Evolutionary conservation across 225 moss, liverwort and hornwort species (phyloP), one percentile per base, ranked within the genome.

Genomic region (Pleurozium schreberi): DNA sequence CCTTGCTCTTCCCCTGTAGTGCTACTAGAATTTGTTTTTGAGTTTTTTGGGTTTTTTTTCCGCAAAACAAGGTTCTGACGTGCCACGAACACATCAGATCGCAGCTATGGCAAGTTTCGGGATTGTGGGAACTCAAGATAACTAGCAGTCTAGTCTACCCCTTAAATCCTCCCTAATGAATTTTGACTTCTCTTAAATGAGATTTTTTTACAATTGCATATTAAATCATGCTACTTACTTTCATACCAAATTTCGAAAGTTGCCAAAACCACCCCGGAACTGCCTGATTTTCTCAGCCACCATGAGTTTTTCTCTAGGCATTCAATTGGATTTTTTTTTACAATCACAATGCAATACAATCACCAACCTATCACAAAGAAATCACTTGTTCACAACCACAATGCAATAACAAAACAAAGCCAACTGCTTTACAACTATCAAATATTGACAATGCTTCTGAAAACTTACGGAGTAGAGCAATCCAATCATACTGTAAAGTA

Each of bases 271-370:
- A 47, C 18, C 1, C 1, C n/a, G n/a, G 0, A 18, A 47, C 0
- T 47, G 1, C 14, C 4, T 0, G 1, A 5, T 47, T 74, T 47
- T 74, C 31, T 31, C 1, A 2, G 1, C 1, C 7, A 74, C 30
- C 18, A 31, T 47, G 43, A 43, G 3, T 45, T 45, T 73, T 5
- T 45, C 4, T 30, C 11, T 73, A 73, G 22, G 45, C 30, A 47
- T 31, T 47, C 47, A 49, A 47, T 47, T 47, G 20, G 3, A 20
- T 7, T 50, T 47, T 50, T n/a, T 50, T 50, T 26, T 42, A 42
- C 55, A 55, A 55, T 49, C 12, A 33, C 13, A 21, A 19, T 33
- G 30, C 49, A 49, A 33, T 49, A 43, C 43, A 43, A 71, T 42
- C n/a, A 40, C 68, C 40, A n/a, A 68, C 40, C 23, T 12, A 40